Evolutionary conservation across 2,329 filamentous ascomycete genomes (phyloP), one percentile per base, ranked within the genome.

Genomic region (Trichoderma breve): DNA sequence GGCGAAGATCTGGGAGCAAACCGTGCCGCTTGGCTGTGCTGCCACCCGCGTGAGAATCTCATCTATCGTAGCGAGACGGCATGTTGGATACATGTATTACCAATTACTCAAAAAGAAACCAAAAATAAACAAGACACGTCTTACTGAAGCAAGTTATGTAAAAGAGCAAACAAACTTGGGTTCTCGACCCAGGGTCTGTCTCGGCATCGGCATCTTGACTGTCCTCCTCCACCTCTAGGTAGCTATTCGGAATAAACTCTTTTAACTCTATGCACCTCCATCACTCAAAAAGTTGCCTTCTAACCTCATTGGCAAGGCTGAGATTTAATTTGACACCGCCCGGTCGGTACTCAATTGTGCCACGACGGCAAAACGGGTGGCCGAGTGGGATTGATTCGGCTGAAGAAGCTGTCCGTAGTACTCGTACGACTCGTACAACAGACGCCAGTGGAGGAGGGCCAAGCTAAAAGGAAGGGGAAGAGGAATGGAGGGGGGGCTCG

Each of bases 211-310:
- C 43, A 18, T 64, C 55, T n/a, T 32, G 4, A 39, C 6, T 21
- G 55, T 58, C 28, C 9, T 18, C 11, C 53, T 53, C 26, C 65
- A n/a, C 55, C 65, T 30, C 53, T 14, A 43, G 63, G 21, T 39
- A 43, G 63, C 63, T 39, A 55, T 55, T 43, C 12, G 34, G 65
- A 68, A 68, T 67, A 67, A 43, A 43, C 51, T 67, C 51, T 30
- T 30, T 53, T 53, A 58, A 68, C 65, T 68, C 65, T 68, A 39
- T 30, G 65, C 65, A 68, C 65, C 65, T 43, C 65, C 65, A n/a
- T 58, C 39, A 58, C 51, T 34, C 28, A 32, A 32, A 11, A 0
- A 14, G 21, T 21, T 15, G 57, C 57, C 57, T n/a, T 60, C 30
- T 60, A 60, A 21, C 57, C 57, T 3, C 30, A 60, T 60, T 60